A percentile compares a stretch with the other conserved stretches of the same genome.
Conservation (phyloP, 2,329 filamentous ascomycete genomes). For the Cercospora beticola region DNA sequence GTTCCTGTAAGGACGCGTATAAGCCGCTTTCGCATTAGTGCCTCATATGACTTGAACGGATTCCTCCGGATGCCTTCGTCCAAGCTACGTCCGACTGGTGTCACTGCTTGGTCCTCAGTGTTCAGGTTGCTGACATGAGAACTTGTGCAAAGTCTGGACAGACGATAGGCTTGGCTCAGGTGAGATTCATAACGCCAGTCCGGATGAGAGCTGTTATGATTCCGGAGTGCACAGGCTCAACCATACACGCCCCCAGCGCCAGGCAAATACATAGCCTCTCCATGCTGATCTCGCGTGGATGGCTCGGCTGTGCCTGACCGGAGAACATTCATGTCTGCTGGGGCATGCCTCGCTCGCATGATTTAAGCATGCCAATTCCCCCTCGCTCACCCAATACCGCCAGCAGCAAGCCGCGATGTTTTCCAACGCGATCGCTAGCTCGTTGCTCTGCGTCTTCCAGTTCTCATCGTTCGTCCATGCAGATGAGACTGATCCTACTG, state of each 20-base stretch:
- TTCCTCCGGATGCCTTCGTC: neutral
- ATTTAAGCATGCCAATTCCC: neutral
- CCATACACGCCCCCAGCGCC: neutral
- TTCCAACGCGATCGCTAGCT: neutral
- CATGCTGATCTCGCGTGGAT: neutral
- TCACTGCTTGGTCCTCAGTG: neutral
- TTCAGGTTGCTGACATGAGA: neutral
- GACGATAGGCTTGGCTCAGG: neutral
- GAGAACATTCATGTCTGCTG: neutral
- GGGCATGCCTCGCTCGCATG: neutral
- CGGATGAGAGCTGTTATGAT: neutral
- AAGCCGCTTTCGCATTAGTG: neutral
- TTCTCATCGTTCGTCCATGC: neutral
- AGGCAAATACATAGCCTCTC: neutral
- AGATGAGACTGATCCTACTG: conserved; percentile 4
- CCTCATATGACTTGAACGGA: neutral
- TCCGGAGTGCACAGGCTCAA: neutral
- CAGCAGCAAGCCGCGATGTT: neutral
- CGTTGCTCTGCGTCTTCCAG: neutral
- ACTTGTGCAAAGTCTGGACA: neutral
- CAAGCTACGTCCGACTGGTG: neutral
- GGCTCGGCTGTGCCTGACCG: neutral
- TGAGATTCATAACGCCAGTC: neutral
- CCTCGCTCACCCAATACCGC: neutral
- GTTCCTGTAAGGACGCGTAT: neutral